Percentiles rank a stretch among this genome's conserved stretches.
Evolutionary conservation across 2,329 filamentous ascomycete species (phyloP).

Genomic region (Pleurostoma richardsiae): DNA sequence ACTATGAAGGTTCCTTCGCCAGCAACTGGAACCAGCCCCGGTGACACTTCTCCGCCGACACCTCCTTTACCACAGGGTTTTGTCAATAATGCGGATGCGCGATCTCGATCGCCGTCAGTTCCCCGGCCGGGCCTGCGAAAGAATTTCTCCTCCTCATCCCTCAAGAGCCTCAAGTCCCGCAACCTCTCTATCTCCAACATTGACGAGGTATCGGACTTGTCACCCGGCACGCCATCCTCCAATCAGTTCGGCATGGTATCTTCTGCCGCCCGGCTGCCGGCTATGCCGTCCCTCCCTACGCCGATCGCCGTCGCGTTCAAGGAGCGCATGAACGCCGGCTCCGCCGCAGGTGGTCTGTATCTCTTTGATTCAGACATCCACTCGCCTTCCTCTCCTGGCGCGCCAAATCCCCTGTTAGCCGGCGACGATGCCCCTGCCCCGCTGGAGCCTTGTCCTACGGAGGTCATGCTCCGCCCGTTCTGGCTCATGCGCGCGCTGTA

Average conservation of each 20-base stretch:
- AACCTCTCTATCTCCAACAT: slow-evolving; percentile 64
- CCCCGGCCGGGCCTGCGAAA: slow-evolving; percentile 50
- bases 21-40: slow-evolving; percentile 21
- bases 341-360: slow-evolving; percentile 64
- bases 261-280: slow-evolving; percentile 42
- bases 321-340: slow-evolving; percentile 49
- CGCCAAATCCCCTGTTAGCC: slow-evolving; percentile 54
- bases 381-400: slow-evolving; percentile 57
- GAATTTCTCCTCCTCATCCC: slow-evolving; percentile 65
- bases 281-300: slow-evolving; percentile 62
- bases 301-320: slow-evolving; percentile 60
- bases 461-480: slow-evolving; percentile 86
- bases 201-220: slow-evolving; percentile 60
- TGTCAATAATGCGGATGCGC: slow-evolving; percentile 26
- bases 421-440: slow-evolving; percentile 61
- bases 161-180: slow-evolving; percentile 67
- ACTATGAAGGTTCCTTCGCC: slow-evolving; percentile 26
- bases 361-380: slow-evolving; percentile 84
- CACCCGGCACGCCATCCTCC: slow-evolving; percentile 70
- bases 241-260: slow-evolving; percentile 52
- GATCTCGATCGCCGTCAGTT: slow-evolving; percentile 49
- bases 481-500: slow-evolving; percentile 96
- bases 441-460: slow-evolving; percentile 86
- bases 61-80: slow-evolving; percentile 23
- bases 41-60: slow-evolving; percentile 20